Evolutionary conservation across 768 basidiomycete species (phyloP).

Genomic region (Astraeus odoratus): DNA sequence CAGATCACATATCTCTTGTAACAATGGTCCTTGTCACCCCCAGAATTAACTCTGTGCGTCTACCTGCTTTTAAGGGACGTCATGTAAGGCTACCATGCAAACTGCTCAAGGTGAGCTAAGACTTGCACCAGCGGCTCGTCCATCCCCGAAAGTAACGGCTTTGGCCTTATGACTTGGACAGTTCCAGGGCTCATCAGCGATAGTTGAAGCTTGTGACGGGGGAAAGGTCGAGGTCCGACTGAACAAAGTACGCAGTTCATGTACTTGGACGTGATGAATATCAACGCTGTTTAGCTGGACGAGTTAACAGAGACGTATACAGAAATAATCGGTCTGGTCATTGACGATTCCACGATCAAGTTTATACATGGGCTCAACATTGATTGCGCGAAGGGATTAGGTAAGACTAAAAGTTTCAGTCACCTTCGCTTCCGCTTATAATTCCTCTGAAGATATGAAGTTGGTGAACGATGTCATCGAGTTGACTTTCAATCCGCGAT

Average conservation of each 20-base stretch:
- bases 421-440: not conserved
- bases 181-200: constrained; percentile 37
- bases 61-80: constrained; percentile 44
- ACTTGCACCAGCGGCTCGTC: not conserved
- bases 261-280: not conserved
- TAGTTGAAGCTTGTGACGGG: constrained; percentile 63
- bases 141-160: not conserved
- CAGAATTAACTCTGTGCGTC: constrained; percentile 57
- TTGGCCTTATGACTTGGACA: constrained; percentile 12
- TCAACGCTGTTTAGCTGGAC: constrained; percentile 28
- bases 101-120: constrained; percentile 41
- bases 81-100: constrained; percentile 59
- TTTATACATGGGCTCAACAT: constrained; percentile 46
- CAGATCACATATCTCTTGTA: not conserved
- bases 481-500: constrained; percentile 53
- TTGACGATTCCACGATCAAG: constrained; percentile 49
- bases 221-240: constrained; percentile 48
- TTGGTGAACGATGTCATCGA: constrained; percentile 57
- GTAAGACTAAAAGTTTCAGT: constrained; percentile 37
- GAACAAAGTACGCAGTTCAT: constrained; percentile 29
- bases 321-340: constrained; percentile 62
- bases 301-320: constrained; percentile 47
- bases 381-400: constrained; percentile 47
- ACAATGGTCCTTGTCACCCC: constrained; percentile 29
- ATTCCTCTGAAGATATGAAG: constrained; percentile 40